Conservation (phyloP, 1,284 basidiomycete genomes). For the Pascua guehoae region DNA sequence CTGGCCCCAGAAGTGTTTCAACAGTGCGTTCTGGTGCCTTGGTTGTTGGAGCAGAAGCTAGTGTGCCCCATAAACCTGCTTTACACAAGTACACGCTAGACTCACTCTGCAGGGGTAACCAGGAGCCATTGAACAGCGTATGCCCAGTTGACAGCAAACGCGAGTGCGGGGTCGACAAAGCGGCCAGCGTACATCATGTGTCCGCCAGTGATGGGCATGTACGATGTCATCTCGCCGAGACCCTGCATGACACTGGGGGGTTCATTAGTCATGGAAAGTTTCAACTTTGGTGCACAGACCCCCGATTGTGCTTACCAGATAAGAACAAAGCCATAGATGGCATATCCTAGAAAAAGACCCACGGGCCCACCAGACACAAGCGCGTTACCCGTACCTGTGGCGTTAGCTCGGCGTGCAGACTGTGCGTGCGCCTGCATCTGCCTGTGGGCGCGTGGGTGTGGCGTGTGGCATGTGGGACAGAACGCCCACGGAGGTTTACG, state of each 20-base stretch:
- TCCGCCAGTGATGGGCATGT: slow-evolving; percentile 55
- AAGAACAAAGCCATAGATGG: slow-evolving; percentile 1
- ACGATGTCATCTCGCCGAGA: slow-evolving; percentile 24
- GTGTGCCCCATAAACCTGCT: too few relatives aligned
- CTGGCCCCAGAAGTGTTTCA: too few relatives aligned
- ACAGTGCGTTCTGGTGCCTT: too few relatives aligned
- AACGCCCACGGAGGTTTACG: too few relatives aligned
- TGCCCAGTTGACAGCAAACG: slow-evolving; percentile 31
- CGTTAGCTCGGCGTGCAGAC: too few relatives aligned
- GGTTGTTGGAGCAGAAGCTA: too few relatives aligned
- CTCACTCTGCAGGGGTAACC: background rate
- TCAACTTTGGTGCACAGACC: background rate
- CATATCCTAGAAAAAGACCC: slow-evolving; percentile 12
- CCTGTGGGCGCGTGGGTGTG: too few relatives aligned
- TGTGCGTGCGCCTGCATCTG: too few relatives aligned
- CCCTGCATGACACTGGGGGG: slow-evolving; percentile 17
- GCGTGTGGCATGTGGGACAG: too few relatives aligned
- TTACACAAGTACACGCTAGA: too few relatives aligned
- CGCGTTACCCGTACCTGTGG: background rate
- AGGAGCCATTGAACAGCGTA: background rate
- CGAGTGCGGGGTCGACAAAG: slow-evolving; percentile 34
- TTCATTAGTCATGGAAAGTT: background rate
- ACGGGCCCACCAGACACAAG: slow-evolving; percentile 12
- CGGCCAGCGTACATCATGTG: slow-evolving; percentile 64
- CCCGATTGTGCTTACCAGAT: background rate